Conservation (phyloP, 1,284 basidiomycete genomes). For the Cryptococcus amylolentus region DNA sequence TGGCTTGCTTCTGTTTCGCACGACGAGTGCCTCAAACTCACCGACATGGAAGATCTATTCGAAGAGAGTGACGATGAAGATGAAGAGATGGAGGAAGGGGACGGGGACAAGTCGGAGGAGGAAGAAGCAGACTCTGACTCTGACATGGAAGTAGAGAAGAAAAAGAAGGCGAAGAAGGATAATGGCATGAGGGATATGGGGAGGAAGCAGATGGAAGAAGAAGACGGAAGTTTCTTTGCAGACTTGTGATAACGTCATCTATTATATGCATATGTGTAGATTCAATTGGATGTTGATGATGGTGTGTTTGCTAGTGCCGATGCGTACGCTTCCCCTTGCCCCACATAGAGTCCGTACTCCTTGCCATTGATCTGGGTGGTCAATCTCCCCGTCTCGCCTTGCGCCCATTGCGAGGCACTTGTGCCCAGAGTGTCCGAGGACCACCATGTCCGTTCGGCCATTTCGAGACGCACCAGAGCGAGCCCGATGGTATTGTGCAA, state of each 20-base stretch:
- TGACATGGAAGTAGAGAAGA: slow-evolving; percentile 46
- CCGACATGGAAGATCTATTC: slow-evolving; percentile 68
- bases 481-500: slow-evolving; percentile 37
- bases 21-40: slow-evolving; percentile 79
- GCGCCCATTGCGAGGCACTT: slow-evolving; percentile 17
- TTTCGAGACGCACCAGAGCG: slow-evolving; percentile 46
- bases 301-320: slow-evolving; percentile 16
- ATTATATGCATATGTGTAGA: too few relatives aligned
- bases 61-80: slow-evolving; percentile 55
- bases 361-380: slow-evolving; percentile 26
- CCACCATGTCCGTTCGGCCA: slow-evolving; percentile 43
- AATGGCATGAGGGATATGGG: slow-evolving; percentile 23
- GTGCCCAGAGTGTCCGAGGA: neutral
- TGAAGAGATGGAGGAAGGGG: slow-evolving; percentile 44
- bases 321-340: slow-evolving; percentile 38
- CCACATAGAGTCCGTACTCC: slow-evolving; percentile 34
- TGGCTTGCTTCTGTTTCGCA: slow-evolving; percentile 95
- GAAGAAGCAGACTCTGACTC: slow-evolving; percentile 43
- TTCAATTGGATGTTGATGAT: neutral
- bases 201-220: slow-evolving; percentile 3
- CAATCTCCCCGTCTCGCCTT: slow-evolving; percentile 18
- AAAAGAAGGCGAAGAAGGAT: slow-evolving; percentile 55
- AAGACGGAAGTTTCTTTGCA: slow-evolving; percentile 22
- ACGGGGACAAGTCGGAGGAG: slow-evolving; percentile 8
- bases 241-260: slow-evolving; percentile 11